These are phyloP conservation scores for Crepidotus variabilis DNA, from an alignment of 768 basidiomycete genomes.

Conservation along the genomic window DNA sequence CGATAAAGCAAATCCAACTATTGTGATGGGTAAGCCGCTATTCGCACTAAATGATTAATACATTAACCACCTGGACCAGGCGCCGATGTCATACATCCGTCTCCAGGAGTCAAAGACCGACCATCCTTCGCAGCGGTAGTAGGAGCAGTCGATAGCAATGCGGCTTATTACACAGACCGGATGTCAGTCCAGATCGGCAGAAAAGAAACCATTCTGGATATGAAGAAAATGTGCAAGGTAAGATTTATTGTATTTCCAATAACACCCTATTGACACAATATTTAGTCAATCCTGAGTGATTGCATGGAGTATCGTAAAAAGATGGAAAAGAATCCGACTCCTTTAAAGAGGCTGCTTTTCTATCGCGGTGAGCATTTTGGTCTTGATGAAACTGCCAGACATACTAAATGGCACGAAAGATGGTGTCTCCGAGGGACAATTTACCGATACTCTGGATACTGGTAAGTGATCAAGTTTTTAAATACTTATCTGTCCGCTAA, in stretches of 20 bases:
- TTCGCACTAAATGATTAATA: slow-evolving; percentile 1
- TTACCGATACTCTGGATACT: slow-evolving; percentile 43
- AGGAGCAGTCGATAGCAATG: slow-evolving; percentile 67
- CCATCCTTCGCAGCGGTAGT: slow-evolving; percentile 80
- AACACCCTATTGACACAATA: background rate
- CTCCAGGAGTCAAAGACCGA: slow-evolving; percentile 65
- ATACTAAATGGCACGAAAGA: slow-evolving; percentile 27
- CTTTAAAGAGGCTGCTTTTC: slow-evolving; percentile 60
- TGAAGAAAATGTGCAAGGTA: slow-evolving; percentile 62
- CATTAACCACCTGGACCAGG: slow-evolving; percentile 30
- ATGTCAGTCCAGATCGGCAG: slow-evolving; percentile 56
- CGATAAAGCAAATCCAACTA: slow-evolving; percentile 66
- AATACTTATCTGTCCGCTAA: too few species aligned
- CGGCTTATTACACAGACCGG: slow-evolving; percentile 59
- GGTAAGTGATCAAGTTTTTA: slow-evolving; percentile 30
- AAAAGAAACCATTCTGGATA: slow-evolving; percentile 67
- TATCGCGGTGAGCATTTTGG: slow-evolving; percentile 51
- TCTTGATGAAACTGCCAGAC: background rate
- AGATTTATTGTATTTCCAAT: background rate
- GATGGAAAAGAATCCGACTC: slow-evolving; percentile 42
- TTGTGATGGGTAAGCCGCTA: slow-evolving; percentile 60
- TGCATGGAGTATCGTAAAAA: slow-evolving; percentile 49
- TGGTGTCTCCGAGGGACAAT: slow-evolving; percentile 50
- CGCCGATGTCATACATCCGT: slow-evolving; percentile 78
- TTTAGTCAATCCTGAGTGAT: slow-evolving; percentile 47